Conservation (phyloP, 257 asterid genomes). For the Paraleonurus japonicus region DNA sequence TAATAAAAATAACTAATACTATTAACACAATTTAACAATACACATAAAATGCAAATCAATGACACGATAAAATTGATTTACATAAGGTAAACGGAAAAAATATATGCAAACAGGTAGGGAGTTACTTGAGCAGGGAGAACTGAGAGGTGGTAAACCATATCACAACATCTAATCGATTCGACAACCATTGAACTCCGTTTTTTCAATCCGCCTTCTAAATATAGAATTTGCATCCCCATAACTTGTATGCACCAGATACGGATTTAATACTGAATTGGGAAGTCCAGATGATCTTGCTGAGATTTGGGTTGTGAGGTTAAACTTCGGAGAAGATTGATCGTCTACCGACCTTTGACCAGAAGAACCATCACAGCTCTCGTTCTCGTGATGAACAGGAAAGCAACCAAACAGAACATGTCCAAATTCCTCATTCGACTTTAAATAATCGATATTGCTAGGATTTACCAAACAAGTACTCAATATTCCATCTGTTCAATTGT, state of each 20-base stretch:
- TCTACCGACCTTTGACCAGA: not conserved
- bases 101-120: no score
- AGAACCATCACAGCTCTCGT: not conserved
- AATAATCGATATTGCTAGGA: not conserved
- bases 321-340: not conserved
- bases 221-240: not conserved
- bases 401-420: not conserved
- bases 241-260: not conserved
- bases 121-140: not conserved
- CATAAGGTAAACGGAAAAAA: no score
- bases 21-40: no score
- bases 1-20: not conserved
- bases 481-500: not conserved
- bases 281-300: not conserved
- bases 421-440: not conserved
- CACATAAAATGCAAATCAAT: no score
- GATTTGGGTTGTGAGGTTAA: not conserved
- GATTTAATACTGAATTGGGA: not conserved
- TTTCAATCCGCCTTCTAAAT: not conserved
- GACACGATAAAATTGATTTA: no score
- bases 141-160: not conserved
- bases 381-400: not conserved
- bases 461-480: not conserved
- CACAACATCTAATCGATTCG: not conserved
- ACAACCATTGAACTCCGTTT: not conserved